Evolutionary conservation across 306 rosid genomes (phyloP), one percentile per base, ranked within the genome.

Genomic region (Cajanus cajan): DNA sequence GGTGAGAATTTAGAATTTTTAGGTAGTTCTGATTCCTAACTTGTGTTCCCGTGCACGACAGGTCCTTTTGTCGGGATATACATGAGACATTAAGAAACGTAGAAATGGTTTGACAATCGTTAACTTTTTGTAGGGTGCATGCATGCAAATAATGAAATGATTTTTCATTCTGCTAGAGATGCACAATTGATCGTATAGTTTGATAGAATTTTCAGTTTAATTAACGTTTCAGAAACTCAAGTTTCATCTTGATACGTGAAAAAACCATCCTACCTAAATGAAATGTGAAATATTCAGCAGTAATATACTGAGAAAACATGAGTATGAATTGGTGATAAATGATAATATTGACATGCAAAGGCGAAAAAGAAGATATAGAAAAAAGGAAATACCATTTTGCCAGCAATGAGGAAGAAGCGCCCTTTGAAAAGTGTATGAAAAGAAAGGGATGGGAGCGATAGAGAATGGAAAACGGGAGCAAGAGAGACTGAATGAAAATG

Each of bases 341-440:
- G 44, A 81, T 50, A 12, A 19, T 57, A 40, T 33, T 55, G 67
- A 50, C 68, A 54, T 68, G 21, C 18, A 72, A 64, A n/a, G n/a
- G n/a, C n/a, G n/a, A n/a, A n/a, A n/a, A n/a, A n/a, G n/a, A n/a
- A n/a, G n/a, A 28, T 28, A 28, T 28, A 54, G 33, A 19, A 47
- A 36, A 15, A 44, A 47, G 41, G 4, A 70, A 33, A 22, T 88
- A 92, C 97, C 97, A 92, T 92, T 84, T 88, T 90, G 90, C 82
- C 88, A 87, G 89, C 84, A 83, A 84, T 80, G 88, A 84, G 87
- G 84, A 87, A 84, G 90, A 80, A 86, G 87, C 80, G 85, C 83
- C 89, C 85, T 75, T 83, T 31, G 87, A 85, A 81, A 84, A 85
- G 83, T 81, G 86, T 48, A 79, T 21, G 73, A 80, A 71, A 71